phyloP scores from a whole-genome alignment of 805 yeast species.

The Candida andamanensis region DNA sequence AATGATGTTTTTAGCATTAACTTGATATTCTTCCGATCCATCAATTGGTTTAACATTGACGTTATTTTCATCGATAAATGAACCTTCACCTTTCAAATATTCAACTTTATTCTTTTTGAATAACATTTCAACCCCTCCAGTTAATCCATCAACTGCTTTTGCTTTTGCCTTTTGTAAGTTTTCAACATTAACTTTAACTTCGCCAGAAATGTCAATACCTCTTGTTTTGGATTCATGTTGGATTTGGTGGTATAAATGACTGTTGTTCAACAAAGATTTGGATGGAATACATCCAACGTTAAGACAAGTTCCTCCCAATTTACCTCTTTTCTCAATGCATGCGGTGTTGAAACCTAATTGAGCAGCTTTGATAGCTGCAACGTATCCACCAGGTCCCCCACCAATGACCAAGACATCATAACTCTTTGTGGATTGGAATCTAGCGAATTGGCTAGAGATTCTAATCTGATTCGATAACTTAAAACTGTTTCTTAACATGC shows the following conservation, averaged over 20 bases:
- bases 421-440: slow-evolving; percentile 41
- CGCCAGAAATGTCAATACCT: slow-evolving; percentile 82
- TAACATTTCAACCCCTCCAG: slow-evolving; percentile 90
- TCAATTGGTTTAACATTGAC: slow-evolving; percentile 81
- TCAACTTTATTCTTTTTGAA: slow-evolving; percentile 94
- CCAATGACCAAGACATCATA: slow-evolving; percentile 95
- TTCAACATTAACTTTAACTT: slow-evolving; percentile 67
- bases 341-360: slow-evolving; percentile 93
- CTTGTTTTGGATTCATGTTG: slow-evolving; percentile 76
- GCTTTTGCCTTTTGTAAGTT: slow-evolving; percentile 91
- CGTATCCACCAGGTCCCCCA: slow-evolving; percentile 99
- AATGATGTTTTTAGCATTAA: slow-evolving; percentile 79
- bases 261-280: slow-evolving; percentile 89
- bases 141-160: slow-evolving; percentile 79
- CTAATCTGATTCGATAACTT: slow-evolving; percentile 2
- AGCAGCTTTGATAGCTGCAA: slow-evolving; percentile 98
- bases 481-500: slow-evolving; percentile 17
- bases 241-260: slow-evolving; percentile 87
- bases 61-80: slow-evolving; percentile 76
- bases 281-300: slow-evolving; percentile 99
- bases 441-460: slow-evolving; percentile 24
- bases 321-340: slow-evolving; percentile 95
- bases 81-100: slow-evolving; percentile 90
- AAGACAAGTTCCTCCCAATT: slow-evolving; percentile 96
- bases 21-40: slow-evolving; percentile 62